Evolutionary conservation across 225 moss, liverwort and hornwort genomes (phyloP).

Genomic region (Pseudisothecium myosuroides): DNA sequence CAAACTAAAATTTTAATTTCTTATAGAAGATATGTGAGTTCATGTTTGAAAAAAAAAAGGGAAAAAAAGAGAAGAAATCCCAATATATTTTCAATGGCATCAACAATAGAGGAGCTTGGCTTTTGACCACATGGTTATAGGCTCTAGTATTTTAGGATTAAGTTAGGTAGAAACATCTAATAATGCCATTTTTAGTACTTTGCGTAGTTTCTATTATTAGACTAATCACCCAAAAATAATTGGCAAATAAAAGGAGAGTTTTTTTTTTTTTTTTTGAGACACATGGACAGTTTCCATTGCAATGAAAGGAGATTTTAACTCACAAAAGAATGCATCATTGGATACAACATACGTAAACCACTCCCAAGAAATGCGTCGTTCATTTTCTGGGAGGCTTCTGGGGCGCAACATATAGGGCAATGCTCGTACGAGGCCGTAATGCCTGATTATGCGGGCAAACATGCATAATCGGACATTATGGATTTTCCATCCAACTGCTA

Average conservation of each 20-base stretch:
- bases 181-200: accelerated
- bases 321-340: not conserved
- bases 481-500: no score
- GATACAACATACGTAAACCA: no score
- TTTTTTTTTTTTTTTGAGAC: no score
- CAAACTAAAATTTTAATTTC: accelerated
- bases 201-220: not conserved
- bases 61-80: no score
- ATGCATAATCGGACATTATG: no score
- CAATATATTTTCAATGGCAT: not conserved
- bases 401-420: no score
- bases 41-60: not conserved
- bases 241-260: not conserved
- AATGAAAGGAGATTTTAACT: not conserved
- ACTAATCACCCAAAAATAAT: not conserved
- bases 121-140: not conserved
- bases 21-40: not conserved
- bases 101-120: not conserved
- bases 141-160: accelerated
- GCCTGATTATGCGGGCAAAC: no score
- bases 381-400: no score
- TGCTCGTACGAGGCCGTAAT: no score
- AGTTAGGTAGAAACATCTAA: no score
- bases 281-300: no score
- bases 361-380: no score